Evolutionary conservation across 345 rosid genomes (phyloP).

Genomic region (Barbarea vulgaris): DNA sequence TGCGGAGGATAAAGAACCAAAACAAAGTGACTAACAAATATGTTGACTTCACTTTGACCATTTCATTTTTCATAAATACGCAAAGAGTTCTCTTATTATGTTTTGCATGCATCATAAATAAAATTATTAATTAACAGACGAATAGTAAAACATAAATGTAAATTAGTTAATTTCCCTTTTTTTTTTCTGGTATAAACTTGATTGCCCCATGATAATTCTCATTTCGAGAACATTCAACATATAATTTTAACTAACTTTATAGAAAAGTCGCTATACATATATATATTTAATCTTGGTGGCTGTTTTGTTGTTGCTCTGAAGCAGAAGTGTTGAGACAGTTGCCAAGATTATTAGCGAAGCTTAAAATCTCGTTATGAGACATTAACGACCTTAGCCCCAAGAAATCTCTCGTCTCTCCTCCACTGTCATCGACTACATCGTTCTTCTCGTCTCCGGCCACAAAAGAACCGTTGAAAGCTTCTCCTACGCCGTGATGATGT

Average conservation of each 20-base stretch:
- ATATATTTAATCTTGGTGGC: constrained; percentile 29
- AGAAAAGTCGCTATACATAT: constrained; percentile 34
- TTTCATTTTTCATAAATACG: too few species aligned
- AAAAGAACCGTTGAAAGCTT: constrained; percentile 46
- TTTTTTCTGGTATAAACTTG: not conserved
- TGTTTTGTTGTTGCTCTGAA: constrained; percentile 26
- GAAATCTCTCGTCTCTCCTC: constrained; percentile 84
- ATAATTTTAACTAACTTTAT: not conserved
- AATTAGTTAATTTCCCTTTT: not conserved
- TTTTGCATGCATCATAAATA: too few species aligned
- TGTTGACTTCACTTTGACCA: too few species aligned
- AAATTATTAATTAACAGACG: not conserved
- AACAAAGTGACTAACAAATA: too few species aligned
- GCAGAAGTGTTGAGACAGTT: constrained; percentile 48
- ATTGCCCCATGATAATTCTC: not conserved
- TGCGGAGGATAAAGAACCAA: not conserved
- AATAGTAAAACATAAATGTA: not conserved
- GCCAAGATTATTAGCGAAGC: constrained; percentile 59
- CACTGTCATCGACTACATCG: constrained; percentile 23
- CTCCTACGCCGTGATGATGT: constrained; percentile 40
- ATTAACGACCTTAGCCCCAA: constrained; percentile 66
- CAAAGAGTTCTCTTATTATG: too few species aligned
- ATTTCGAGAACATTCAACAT: constrained; percentile 5
- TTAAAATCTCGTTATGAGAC: constrained; percentile 70
- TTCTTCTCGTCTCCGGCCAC: constrained; percentile 29